Base-by-base conservation (phyloP, 2,329 filamentous ascomycete genomes). In the Alternaria sp. region DNA sequence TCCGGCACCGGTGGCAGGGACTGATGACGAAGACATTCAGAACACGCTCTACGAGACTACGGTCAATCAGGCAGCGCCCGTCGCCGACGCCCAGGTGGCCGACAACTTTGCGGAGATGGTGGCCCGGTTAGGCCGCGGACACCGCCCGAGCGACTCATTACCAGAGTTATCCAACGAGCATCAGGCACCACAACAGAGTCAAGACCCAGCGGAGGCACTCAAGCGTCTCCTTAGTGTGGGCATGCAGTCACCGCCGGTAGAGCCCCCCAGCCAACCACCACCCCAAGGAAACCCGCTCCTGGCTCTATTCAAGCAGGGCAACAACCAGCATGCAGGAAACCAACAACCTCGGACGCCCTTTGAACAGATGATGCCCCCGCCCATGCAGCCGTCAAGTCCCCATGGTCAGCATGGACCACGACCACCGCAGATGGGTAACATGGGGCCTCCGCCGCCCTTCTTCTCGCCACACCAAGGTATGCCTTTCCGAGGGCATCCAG, bases 301-400 rank as follows among this genome's bases (percentile, higher is more conserved):
- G 56, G 84, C 86, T 15, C 81, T 91, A 67, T 80, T 91, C 45
- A 81, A 65, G 65, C 80, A 68, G 49, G 75, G 65, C 36, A 72
- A 63, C 64, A 70, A 61, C 55, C 65, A 65, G 52, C 63, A 66
- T 45, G 59, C 59, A 49, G 60, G 62, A 15, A 51, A 51, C 13
- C 60, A 67, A 9, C 63, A 63, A 25, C 79, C 79, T 5, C 69
- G 62, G 43, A 87, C 86, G 6, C 85, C 88, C 9, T 76, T 87
- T 30, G 87, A 90, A 13, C 86, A 88, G 64, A 81, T 83, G 17
- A 79, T 83, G 54, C 74, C 77, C 6, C 83, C 85, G 25, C 82
- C 85, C 21, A 75, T 84, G 26, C 84, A 86, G 72, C 87, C 89
- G 13, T 82, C 81, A 44, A 87, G 85, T 45, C 88, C 89, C 7